Percentiles rank a stretch among this genome's conserved stretches.
Evolutionary conservation across 306 rosid species (phyloP).

Genomic region (Cicer chorassanicum): DNA sequence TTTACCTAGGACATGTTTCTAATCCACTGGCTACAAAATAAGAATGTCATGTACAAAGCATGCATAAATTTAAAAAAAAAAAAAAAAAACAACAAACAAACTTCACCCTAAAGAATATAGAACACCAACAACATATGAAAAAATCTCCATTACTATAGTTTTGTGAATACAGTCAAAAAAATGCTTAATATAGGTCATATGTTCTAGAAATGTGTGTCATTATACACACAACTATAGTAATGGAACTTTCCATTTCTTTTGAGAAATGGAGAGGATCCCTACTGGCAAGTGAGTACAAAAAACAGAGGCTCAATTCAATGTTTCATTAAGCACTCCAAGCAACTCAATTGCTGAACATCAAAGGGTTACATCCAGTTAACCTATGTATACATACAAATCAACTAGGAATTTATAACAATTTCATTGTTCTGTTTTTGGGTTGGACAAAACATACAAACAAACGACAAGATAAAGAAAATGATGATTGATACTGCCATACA

Average conservation of each 20-base stretch:
- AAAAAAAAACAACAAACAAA: no score
- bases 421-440: not conserved
- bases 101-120: not conserved
- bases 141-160: no score
- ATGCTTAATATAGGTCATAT: no score
- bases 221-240: no score
- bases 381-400: not conserved
- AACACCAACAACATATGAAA: not conserved
- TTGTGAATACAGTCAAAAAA: no score
- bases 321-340: not conserved
- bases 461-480: not conserved
- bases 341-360: not conserved
- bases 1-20: not conserved
- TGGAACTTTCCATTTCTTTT: no score
- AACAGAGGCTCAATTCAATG: not conserved
- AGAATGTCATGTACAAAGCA: not conserved
- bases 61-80: not conserved
- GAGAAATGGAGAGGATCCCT: no score
- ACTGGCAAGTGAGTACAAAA: not conserved
- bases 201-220: no score
- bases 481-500: slow-evolving; percentile 35
- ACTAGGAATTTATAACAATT: not conserved
- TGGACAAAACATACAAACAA: not conserved
- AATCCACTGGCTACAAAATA: not conserved
- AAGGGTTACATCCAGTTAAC: not conserved